phyloP scores from a whole-genome alignment of 164 flowering plant species.

The Tinospora cordifolia region DNA sequence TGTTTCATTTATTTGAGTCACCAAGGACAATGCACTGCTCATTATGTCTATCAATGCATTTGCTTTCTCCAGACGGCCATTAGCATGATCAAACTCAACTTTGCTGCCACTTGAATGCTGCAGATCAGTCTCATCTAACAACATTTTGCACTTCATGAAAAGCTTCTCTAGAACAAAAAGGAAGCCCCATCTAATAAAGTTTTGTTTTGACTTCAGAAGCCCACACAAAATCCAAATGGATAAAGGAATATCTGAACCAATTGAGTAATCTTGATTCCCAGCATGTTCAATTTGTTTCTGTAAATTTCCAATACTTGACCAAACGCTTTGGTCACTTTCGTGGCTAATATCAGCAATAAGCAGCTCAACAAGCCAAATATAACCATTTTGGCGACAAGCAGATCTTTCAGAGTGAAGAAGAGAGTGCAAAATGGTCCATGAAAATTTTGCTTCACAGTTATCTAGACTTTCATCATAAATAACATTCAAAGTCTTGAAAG shows the following conservation, averaged over 20 bases:
- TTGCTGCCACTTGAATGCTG: conserved; percentile 33
- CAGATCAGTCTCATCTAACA: conserved; percentile 67
- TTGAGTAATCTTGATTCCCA: conserved; percentile 51
- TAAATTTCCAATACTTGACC: conserved; percentile 53
- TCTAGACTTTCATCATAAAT: conserved; percentile 37
- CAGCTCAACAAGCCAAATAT: conserved; percentile 86
- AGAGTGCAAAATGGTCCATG: conserved; percentile 94
- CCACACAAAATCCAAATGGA: conserved; percentile 81
- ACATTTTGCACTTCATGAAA: conserved; percentile 76
- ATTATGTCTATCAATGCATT: conserved; percentile 85
- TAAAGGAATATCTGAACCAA: conserved; percentile 54
- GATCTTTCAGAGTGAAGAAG: conserved; percentile 88
- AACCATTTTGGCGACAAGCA: conserved; percentile 78
- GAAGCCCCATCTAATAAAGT: conserved; percentile 77
- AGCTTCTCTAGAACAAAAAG: conserved; percentile 82
- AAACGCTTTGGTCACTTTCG: conserved; percentile 37
- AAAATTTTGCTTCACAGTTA: conserved; percentile 37
- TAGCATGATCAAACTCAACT: conserved; percentile 16
- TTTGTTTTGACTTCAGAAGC: conserved; percentile 78
- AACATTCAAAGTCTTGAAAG: conserved; percentile 43
- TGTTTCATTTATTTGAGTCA: conserved; percentile 81
- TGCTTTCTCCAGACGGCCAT: conserved; percentile 72
- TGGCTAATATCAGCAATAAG: conserved; percentile 72
- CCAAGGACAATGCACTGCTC: conserved; percentile 77
- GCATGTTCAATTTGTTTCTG: conserved; percentile 53